These are phyloP conservation scores for Yueomyces sinensis DNA, from an alignment of 805 yeast genomes.

Conservation along the genomic window DNA sequence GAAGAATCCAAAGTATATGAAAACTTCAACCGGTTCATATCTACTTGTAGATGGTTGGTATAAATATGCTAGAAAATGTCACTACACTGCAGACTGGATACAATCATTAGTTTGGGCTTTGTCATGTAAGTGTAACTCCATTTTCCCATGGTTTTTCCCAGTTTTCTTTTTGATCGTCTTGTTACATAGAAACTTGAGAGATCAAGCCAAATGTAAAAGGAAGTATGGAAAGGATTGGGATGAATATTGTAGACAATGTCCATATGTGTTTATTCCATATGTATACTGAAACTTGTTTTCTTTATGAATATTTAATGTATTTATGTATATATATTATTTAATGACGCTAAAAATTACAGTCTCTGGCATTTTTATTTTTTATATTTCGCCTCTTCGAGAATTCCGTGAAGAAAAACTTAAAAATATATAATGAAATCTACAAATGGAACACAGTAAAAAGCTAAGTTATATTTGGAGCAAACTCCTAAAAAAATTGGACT, in stretches of 20 bases:
- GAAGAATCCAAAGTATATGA: conserved; percentile 72
- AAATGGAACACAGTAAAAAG: no score
- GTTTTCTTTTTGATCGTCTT: conserved; percentile 77
- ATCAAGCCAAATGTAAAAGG: conserved; percentile 64
- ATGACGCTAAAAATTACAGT: no score
- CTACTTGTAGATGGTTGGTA: conserved; percentile 92
- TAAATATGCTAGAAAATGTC: conserved; percentile 82
- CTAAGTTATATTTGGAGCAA: no score
- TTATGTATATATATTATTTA: no score
- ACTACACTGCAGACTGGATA: conserved; percentile 87
- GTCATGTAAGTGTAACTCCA: conserved; percentile 74
- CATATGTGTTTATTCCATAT: conserved; percentile 84
- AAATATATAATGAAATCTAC: no score
- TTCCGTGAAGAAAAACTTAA: no score
- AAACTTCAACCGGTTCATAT: conserved; percentile 72
- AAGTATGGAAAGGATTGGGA: conserved; percentile 96
- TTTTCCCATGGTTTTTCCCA: conserved; percentile 96
- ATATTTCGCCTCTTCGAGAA: no score
- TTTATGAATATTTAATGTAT: no score
- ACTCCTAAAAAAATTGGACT: no score
- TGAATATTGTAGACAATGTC: conserved; percentile 72
- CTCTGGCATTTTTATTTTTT: no score
- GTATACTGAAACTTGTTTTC: conserved; percentile 40
- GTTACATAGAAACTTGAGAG: conserved; percentile 81
- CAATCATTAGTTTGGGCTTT: conserved; percentile 89